Conservation (phyloP, 768 basidiomycete species). For the Plicaturopsis crispa region DNA sequence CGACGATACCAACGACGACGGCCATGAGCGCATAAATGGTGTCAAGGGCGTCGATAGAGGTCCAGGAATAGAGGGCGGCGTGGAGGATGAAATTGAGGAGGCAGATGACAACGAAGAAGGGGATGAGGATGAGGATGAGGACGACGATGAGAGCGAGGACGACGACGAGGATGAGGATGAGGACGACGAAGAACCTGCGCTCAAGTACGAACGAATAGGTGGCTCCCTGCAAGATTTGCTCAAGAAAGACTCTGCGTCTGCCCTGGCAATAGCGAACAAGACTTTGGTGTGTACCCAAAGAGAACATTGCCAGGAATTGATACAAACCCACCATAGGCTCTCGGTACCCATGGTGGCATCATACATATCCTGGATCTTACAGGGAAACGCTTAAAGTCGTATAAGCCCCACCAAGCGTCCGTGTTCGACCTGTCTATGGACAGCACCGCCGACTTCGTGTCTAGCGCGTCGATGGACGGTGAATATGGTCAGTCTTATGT, state of each 20-base stretch:
- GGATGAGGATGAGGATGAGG: constrained; percentile 22
- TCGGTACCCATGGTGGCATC: constrained; percentile 92
- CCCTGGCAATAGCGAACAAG: constrained; percentile 68
- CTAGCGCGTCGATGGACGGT: constrained; percentile 93
- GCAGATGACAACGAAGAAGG: constrained; percentile 14
- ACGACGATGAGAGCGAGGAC: constrained; percentile 38
- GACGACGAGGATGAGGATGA: constrained; percentile 56
- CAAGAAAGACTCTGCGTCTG: constrained; percentile 84
- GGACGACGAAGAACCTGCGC: constrained; percentile 84
- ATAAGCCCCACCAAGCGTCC: constrained; percentile 84
- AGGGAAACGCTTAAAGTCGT: constrained; percentile 82
- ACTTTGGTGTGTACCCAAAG: constrained; percentile 45
- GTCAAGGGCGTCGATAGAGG: too few species aligned
- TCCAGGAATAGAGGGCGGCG: too few species aligned
- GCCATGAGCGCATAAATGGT: too few species aligned
- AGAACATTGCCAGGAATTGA: constrained; percentile 6
- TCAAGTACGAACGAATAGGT: constrained; percentile 84
- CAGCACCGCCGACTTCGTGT: constrained; percentile 79
- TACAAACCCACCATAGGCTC: constrained; percentile 41
- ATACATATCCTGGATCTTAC: constrained; percentile 77
- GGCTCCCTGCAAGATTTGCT: constrained; percentile 70
- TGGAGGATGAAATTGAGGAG: constrained; percentile 17
- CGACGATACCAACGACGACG: neutral
- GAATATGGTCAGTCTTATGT: constrained; percentile 17
- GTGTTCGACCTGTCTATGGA: constrained; percentile 84